phyloP scores from a whole-genome alignment of 176 grass and related monocot genomes.

The Panicum miliaceum region DNA sequence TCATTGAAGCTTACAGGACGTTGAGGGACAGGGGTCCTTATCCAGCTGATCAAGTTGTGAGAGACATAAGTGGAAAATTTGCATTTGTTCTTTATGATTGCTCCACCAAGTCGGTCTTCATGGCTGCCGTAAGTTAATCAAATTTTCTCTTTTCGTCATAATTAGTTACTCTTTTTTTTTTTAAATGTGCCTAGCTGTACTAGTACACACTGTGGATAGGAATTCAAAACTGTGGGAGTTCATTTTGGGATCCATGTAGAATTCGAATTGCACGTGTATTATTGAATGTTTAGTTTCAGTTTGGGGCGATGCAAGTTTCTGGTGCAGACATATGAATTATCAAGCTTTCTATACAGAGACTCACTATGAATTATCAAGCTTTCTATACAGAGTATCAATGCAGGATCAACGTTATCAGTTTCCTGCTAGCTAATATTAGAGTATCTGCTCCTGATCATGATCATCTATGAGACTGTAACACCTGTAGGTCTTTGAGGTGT shows the following conservation, averaged over 20 bases:
- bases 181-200: too few relatives aligned
- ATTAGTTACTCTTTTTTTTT: too few relatives aligned
- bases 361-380: background rate
- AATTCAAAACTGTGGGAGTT: background rate
- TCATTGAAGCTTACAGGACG: conserved; percentile 83
- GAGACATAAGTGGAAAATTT: conserved; percentile 74
- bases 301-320: background rate
- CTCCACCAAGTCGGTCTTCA: conserved; percentile 64
- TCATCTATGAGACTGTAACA: background rate
- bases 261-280: background rate
- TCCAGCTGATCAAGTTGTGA: conserved; percentile 74
- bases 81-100: conserved; percentile 74
- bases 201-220: too few relatives aligned
- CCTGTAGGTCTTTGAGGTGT: background rate
- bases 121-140: conserved; percentile 62
- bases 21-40: conserved; percentile 88
- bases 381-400: background rate
- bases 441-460: background rate
- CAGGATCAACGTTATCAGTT: background rate
- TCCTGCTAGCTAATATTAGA: background rate
- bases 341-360: background rate
- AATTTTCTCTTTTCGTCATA: background rate
- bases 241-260: background rate
- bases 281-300: background rate
- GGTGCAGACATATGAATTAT: background rate